These are phyloP conservation scores for Syzygium aqueum DNA, from an alignment of 345 rosid species.

Conservation along the genomic window DNA sequence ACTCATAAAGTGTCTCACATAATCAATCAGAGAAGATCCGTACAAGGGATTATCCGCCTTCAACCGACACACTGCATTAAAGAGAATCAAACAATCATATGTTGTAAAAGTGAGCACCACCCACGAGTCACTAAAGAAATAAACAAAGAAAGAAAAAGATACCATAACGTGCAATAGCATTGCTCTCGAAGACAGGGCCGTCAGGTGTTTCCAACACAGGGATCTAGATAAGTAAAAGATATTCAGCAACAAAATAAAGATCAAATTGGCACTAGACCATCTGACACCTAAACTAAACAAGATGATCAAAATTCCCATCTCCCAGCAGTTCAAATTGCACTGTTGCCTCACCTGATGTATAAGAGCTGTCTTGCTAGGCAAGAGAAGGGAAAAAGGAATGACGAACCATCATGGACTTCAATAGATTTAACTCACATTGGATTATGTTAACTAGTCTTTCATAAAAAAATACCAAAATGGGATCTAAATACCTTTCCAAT, in stretches of 20 bases:
- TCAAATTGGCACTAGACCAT: background rate
- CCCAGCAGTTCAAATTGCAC: background rate
- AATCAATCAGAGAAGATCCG: conserved; percentile 63
- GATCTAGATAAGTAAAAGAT: conserved; percentile 30
- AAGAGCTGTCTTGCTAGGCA: background rate
- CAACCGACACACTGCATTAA: conserved; percentile 43
- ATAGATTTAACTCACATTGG: background rate
- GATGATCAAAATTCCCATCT: background rate
- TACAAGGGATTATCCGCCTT: conserved; percentile 58
- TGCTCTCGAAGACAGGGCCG: conserved; percentile 88
- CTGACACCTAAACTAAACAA: background rate
- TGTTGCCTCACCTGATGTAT: background rate
- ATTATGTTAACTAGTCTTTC: background rate
- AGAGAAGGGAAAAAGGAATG: background rate
- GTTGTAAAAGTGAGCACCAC: background rate
- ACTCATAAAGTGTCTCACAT: conserved; percentile 30
- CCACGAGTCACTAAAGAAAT: background rate
- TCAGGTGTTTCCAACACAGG: conserved; percentile 96
- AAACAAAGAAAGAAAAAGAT: background rate
- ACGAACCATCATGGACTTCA: background rate
- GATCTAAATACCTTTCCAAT: conserved; percentile 59
- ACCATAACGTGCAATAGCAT: conserved; percentile 94
- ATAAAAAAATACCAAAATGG: background rate
- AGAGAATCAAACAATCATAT: background rate
- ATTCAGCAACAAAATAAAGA: background rate